Conservation (phyloP, 1,284 basidiomycete species). For the Chalciporus sp. region DNA sequence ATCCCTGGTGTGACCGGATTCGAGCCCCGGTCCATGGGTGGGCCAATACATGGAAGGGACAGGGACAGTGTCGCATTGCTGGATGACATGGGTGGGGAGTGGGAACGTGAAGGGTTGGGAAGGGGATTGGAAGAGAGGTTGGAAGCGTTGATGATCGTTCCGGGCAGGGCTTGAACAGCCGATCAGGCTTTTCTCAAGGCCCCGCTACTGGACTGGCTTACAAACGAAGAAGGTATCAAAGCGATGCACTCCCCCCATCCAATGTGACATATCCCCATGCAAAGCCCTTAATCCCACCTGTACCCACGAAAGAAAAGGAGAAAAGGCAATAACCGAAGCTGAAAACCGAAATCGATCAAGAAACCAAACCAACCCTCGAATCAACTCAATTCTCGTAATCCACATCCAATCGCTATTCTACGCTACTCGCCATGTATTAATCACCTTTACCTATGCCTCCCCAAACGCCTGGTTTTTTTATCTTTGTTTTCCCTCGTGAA, state of each 20-base stretch:
- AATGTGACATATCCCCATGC: not conserved
- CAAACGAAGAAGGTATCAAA: not conserved
- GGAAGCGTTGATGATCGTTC: slow-evolving; percentile 50
- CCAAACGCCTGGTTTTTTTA: not conserved
- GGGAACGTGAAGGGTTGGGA: slow-evolving; percentile 82
- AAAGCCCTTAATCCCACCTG: no score
- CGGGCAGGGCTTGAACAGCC: slow-evolving; percentile 25
- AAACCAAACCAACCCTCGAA: not conserved
- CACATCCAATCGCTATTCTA: slow-evolving; percentile 25
- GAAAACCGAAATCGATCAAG: no score
- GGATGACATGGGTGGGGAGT: slow-evolving; percentile 74
- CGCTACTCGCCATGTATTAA: slow-evolving; percentile 29
- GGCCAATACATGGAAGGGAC: slow-evolving; percentile 33
- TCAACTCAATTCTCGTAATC: slow-evolving; percentile 5
- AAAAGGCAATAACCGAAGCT: no score
- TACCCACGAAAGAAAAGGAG: not conserved
- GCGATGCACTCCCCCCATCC: not conserved
- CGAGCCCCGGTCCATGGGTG: slow-evolving; percentile 25
- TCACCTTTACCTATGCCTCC: slow-evolving; percentile 23
- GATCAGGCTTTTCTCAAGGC: not conserved
- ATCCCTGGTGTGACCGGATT: slow-evolving; percentile 58
- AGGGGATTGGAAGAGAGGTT: slow-evolving; percentile 79
- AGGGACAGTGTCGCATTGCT: slow-evolving; percentile 45
- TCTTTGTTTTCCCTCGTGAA: not conserved
- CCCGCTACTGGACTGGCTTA: not conserved